Evolutionary conservation across 441 rosid species (phyloP), one percentile per base, ranked within the genome.

Genomic region (Iberis amara): DNA sequence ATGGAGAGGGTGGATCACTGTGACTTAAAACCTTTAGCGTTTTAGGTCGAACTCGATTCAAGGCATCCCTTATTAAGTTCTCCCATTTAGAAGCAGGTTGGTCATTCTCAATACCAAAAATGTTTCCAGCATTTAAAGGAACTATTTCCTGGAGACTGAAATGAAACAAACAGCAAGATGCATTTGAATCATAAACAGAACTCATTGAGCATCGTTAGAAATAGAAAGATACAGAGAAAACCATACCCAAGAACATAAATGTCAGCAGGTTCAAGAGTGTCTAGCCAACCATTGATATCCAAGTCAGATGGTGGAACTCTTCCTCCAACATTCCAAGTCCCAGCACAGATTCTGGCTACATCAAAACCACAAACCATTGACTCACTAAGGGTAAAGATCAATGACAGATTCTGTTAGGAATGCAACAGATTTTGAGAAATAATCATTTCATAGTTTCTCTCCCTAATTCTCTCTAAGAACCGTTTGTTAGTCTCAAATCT

Each of bases 81-180:
- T 87, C 98, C 98, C 98, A 91, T 65, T 68, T 73, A 42, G 56
- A 59, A 67, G 76, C 86, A n/a, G 95, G 89, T 43, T 85, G 83
- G 61, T 50, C 80, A 65, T 87, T 79, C 76, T 87, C 95, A 43
- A 88, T 79, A 40, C 98, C 94, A 41, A 91, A 79, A 56, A 91
- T 75, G 41, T 81, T 91, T 64, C 90, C 96, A 41, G 96, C 87
- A 70, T 80, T 83, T 59, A 87, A 76, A 11, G 98, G 95, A 57
- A 91, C 94, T 9, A 91, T 82, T 65, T 91, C 96, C 80, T 91
- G 96, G 63, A 91, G 60, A 67, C 98, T 91, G 71, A 6, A 52
- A 61, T n/a, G n/a, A 61, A 64, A 37, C 30, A 3, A 31, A 5
- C 26, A 18, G 11, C 26, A 23, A 39, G 8, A 31, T 1, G 14